phyloP scores from a whole-genome alignment of 2,329 filamentous ascomycete species.

The Hypoxylon sp. region DNA sequence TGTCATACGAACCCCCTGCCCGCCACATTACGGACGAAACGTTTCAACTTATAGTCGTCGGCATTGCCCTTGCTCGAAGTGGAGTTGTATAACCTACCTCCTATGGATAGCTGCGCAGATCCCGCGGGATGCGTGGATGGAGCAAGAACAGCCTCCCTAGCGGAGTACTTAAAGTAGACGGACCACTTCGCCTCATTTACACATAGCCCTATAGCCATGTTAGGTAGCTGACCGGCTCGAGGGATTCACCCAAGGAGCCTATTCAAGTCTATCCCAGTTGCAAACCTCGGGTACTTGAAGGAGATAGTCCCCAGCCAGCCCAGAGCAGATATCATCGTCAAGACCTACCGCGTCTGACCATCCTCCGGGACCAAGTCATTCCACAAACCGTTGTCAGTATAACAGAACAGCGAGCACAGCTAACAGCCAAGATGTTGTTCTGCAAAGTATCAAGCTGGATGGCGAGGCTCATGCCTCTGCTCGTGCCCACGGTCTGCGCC shows the following conservation, averaged over 20 bases:
- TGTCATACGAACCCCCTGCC: constrained; percentile 4
- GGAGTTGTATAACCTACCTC: constrained; percentile 17
- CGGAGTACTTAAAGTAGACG: constrained; percentile 28
- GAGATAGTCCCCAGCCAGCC: constrained; percentile 12
- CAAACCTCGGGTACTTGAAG: constrained; percentile 15
- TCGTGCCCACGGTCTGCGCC: constrained; percentile 42
- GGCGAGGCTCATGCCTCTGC: constrained; percentile 46
- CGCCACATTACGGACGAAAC: constrained; percentile 31
- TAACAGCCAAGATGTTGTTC: constrained; percentile 46
- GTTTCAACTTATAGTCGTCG: constrained; percentile 35
- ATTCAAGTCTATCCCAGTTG: constrained; percentile 12
- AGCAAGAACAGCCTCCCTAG: constrained; percentile 15
- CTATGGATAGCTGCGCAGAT: constrained; percentile 23
- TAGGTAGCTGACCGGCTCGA: constrained; percentile 12
- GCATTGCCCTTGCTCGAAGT: constrained; percentile 24
- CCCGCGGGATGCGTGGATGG: constrained; percentile 19
- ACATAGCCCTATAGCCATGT: constrained; percentile 14
- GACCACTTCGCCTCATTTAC: constrained; percentile 23
- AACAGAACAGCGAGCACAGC: constrained; percentile 3
- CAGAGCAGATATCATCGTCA: constrained; percentile 3
- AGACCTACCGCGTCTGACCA: constrained; percentile 9
- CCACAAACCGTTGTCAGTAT: background rate
- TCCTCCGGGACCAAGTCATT: background rate
- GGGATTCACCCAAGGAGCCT: constrained; percentile 22
- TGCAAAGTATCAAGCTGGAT: constrained; percentile 45